Base-by-base conservation (phyloP, 2,329 filamentous ascomycete species). In the Xylariaceae sp. region DNA sequence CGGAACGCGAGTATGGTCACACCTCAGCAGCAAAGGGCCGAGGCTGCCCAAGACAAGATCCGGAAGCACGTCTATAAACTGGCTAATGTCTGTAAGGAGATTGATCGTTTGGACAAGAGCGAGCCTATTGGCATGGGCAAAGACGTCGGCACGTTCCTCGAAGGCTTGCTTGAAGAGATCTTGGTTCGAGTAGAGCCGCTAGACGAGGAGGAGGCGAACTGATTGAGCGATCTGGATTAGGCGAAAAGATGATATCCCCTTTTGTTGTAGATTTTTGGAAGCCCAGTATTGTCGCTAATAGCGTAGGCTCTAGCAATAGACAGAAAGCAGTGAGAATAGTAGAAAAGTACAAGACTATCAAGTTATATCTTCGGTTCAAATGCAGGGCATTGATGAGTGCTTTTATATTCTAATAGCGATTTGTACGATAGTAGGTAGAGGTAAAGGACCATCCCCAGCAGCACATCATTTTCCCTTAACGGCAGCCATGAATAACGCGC, bases 91-190 rank as follows among this genome's bases (percentile, higher is more conserved):
- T 95, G 95, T 64, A 85, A 84, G 58, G 89, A 95, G 62, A 89
- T 98, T 56, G 91, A 98, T 63, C 78, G 85, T 49, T 87, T 83
- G 65, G 93, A 98, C 64, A 85, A 85, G 61, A 79, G 83, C 33
- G 86, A 89, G 53, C 88, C 89, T 4, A 89, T 97, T 9, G 89
- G 89, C 1, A 96, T 97, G 91, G 91, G 89, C 0, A 83, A 88
- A 34, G 90, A 91, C 19, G 89, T 95, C 2, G 82, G 83, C 34
- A 88, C 87, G 1, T 94, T 97, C 53, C 66, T 97, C 7, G 93
- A 98, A 63, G 91, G 90, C 0, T 79, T 97, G 48, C 69, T 98
- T 26, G 93, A 98, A 63, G 93, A 98, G 70, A 85, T 98, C 18
- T 69, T 98, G 17, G 89, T 96, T 28, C 72, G 93, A 42, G 88